These are phyloP conservation scores for Globisporangium acanthophoron DNA, from an alignment of 352 stramenopile species.

Conservation along the genomic window DNA sequence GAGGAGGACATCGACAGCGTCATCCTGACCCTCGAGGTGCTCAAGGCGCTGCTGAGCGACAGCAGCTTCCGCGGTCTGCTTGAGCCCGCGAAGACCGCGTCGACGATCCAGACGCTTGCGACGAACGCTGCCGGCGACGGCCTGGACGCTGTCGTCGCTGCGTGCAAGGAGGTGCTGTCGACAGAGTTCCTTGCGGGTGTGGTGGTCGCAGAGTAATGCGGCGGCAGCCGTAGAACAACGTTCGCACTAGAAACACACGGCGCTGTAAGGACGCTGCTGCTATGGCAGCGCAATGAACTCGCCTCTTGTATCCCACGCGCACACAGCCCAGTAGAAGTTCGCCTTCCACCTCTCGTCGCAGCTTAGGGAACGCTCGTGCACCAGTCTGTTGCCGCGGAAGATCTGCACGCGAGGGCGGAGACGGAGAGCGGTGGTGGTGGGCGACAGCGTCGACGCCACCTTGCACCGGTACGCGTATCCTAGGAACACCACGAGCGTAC, in stretches of 20 bases:
- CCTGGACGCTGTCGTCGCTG: constrained; percentile 32
- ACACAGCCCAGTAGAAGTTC: constrained; percentile 51
- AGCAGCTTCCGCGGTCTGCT: constrained; percentile 28
- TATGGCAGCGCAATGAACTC: constrained; percentile 13
- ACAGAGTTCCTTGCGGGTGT: constrained; percentile 2
- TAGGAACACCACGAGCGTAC: not conserved
- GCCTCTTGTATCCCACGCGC: constrained; percentile 34
- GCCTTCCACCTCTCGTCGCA: constrained; percentile 20
- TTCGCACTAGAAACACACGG: not conserved
- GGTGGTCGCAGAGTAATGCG: not conserved
- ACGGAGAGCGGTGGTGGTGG: constrained; percentile 13
- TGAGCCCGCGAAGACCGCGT: constrained; percentile 33
- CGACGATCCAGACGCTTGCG: constrained; percentile 41
- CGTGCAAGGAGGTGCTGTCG: constrained; percentile 29
- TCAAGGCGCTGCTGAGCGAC: constrained; percentile 30
- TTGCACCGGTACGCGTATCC: constrained; percentile 31
- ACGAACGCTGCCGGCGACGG: constrained; percentile 39
- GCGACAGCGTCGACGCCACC: constrained; percentile 25
- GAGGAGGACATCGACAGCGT: constrained; percentile 62
- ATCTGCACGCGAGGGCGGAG: constrained; percentile 42
- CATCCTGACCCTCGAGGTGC: constrained; percentile 40
- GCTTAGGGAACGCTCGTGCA: constrained; percentile 25
- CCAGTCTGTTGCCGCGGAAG: constrained; percentile 36
- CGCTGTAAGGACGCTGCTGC: too few relatives aligned
- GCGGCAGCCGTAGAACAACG: not conserved